Evolutionary conservation across 2,329 filamentous ascomycete genomes (phyloP), one percentile per base, ranked within the genome.

Genomic region (Dactylella cylindrospora): DNA sequence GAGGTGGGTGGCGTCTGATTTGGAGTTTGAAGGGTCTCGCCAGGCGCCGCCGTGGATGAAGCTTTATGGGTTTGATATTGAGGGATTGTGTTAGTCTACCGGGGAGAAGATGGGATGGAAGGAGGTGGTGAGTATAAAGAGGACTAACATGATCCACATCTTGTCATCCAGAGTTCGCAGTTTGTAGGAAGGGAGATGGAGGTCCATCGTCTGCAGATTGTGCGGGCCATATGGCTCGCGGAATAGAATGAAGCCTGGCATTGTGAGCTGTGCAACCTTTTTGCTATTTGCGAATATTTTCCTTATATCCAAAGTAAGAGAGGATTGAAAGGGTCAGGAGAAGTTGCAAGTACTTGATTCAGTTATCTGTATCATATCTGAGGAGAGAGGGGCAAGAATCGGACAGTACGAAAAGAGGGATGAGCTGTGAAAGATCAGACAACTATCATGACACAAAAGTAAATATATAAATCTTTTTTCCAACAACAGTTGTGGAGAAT

Each of bases 41-140:
- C 82, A 84, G 61, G 77, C 81, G 64, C 82, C 82, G 66, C 82
- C 82, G 69, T 84, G 82, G 68, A 84, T 76, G 70, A 77, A 83
- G 59, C 76, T 76, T 62, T 47, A 33, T 33, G n/a, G n/a, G n/a
- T n/a, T n/a, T n/a, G n/a, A n/a, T n/a, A n/a, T n/a, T n/a, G n/a
- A n/a, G n/a, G n/a, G n/a, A n/a, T n/a, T n/a, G n/a, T 43, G 57
- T 62, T 49, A 62, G 57, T 49, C 49, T 19, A 52, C 38, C 28
- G 39, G 39, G 33, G 22, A 44, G 32, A 8, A 32, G 17, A 9
- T 3, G 39, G 17, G 38, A 33, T 20, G 28, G 36, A 15, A 8
- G 38, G 13, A 19, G 15, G 26, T 36, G 19, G 15, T 33, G 19
- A 32, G 13, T 22, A 13, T 15, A 36, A 41, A 38, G 20, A 41